Conservation (phyloP, 768 basidiomycete species). For the Terana coerulea region DNA sequence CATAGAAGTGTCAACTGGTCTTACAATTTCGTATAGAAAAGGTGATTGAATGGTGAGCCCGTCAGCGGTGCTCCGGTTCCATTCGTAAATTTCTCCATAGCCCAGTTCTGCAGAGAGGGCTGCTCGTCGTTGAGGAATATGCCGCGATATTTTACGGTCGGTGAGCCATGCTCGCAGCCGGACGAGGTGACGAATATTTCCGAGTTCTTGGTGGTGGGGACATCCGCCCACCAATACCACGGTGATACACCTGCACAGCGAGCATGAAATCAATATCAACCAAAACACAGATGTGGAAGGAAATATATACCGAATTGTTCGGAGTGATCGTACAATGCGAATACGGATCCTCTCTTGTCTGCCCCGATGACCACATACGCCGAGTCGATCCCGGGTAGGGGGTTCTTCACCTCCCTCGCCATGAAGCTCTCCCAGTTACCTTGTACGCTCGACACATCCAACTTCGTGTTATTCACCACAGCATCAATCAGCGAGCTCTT, state of each 20-base stretch:
- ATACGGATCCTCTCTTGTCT: conserved; percentile 69
- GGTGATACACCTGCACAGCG: conserved; percentile 51
- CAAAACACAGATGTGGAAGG: conserved; percentile 8
- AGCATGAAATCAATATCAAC: not conserved
- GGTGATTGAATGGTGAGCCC: conserved; percentile 57
- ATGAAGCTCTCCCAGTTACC: conserved; percentile 69
- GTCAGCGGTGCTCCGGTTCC: conserved; percentile 47
- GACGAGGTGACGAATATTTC: conserved; percentile 42
- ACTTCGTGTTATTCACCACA: conserved; percentile 46
- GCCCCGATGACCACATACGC: conserved; percentile 68
- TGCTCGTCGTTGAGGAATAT: conserved; percentile 78
- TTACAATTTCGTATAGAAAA: conserved; percentile 55
- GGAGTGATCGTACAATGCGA: conserved; percentile 61
- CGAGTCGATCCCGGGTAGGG: conserved; percentile 51
- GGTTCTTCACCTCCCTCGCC: conserved; percentile 47
- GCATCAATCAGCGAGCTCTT: conserved; percentile 50
- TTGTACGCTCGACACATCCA: conserved; percentile 53
- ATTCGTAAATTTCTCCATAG: conserved; percentile 63
- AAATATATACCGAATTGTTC: conserved; percentile 54
- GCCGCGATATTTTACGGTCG: conserved; percentile 67
- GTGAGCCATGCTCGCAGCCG: conserved; percentile 49
- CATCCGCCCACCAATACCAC: conserved; percentile 83
- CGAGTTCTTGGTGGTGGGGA: conserved; percentile 50
- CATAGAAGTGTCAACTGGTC: conserved; percentile 22
- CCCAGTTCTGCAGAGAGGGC: conserved; percentile 70